Base-by-base conservation (phyloP, 768 basidiomycete species). In the Neoboletus magnificus region DNA sequence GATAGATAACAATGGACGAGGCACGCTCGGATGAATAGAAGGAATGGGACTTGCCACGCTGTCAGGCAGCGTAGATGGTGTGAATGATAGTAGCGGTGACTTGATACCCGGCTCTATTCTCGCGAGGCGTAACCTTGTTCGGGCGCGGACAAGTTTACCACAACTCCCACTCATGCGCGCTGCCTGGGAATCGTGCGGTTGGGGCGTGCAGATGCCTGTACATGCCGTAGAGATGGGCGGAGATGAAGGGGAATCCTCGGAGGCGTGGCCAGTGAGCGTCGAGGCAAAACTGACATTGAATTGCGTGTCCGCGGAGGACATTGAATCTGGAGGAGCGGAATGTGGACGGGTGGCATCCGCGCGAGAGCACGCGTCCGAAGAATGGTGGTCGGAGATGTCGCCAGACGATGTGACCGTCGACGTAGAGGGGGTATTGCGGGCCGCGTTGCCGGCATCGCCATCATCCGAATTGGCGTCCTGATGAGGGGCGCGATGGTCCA, bases 51-150 rank as follows among this genome's bases (percentile, higher is more conserved):
- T 51, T 52, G 57, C 52, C 52, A 58, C 49, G 57, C 40, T 56
- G 55, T 51, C 66, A 46, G 49, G 33, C 22, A 56, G 48, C 23
- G 61, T 43, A 29, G 57, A 20, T 9, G 56, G 23, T 25, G 57
- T n/a, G 18, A 57, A 48, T 5, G 49, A 48, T 18, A 32, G 35
- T 30, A 41, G 30, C 8, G 45, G 35, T 25, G 54, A 48, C 42
- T 45, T 60, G 44, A 25, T 23, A 32, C 32, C 33, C 10, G 42
- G 32, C 33, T 68, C 62, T 41, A 58, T 54, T 50, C 54, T 58
- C 11, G 62, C 41, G 18, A 55, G 29, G 13, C 57, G 65, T 0
- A 65, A 44, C 47, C 51, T 67, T n/a, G 65, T 59, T 45, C 62
- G 50, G 30, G 61, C 48, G 22, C 65, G 66, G 43, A 52, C 56